Percentiles rank a stretch among this genome's conserved stretches.
These are phyloP conservation scores for Sporothrix dimorphospora DNA, from an alignment of 2,329 filamentous ascomycete genomes.

Conservation along the genomic window DNA sequence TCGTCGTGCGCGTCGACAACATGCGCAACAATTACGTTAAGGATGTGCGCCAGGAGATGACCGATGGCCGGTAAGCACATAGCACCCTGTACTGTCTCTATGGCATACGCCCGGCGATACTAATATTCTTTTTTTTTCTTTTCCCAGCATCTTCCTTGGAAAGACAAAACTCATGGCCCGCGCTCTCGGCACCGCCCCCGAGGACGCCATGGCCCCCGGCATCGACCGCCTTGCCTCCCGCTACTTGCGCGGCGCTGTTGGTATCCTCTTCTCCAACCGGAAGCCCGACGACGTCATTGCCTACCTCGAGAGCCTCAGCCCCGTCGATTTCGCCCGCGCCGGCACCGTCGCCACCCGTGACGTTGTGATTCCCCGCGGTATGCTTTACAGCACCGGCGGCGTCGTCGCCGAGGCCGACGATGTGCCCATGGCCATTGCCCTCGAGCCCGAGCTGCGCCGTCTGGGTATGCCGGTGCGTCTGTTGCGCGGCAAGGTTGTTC, in stretches of 20 bases:
- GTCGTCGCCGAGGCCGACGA: conserved; percentile 81
- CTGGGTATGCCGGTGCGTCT: conserved; percentile 88
- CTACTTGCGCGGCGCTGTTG: conserved; percentile 75
- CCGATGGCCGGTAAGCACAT: conserved; percentile 72
- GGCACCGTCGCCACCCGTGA: conserved; percentile 73
- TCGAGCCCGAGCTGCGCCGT: conserved; percentile 88
- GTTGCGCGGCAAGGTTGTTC: conserved; percentile 82
- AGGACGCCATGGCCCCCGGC: conserved; percentile 79
- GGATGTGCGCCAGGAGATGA: conserved; percentile 81
- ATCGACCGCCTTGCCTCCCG: conserved; percentile 66
- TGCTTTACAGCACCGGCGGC: conserved; percentile 78
- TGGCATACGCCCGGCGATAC: neutral
- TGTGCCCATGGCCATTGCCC: conserved; percentile 80
- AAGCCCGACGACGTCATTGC: conserved; percentile 62
- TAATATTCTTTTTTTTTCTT: neutral
- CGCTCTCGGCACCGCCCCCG: conserved; percentile 78
- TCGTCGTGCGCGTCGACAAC: conserved; percentile 92
- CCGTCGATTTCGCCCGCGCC: conserved; percentile 89
- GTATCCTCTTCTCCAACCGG: conserved; percentile 87
- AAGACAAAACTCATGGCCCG: conserved; percentile 99
- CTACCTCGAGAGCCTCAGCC: conserved; percentile 73
- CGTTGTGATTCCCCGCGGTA: conserved; percentile 81
- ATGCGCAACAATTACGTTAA: conserved; percentile 98
- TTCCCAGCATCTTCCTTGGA: conserved; percentile 87
- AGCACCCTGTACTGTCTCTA: neutral